phyloP scores from a whole-genome alignment of 371 early-diverging fungal species.

The Phascolomyces articulosus region DNA sequence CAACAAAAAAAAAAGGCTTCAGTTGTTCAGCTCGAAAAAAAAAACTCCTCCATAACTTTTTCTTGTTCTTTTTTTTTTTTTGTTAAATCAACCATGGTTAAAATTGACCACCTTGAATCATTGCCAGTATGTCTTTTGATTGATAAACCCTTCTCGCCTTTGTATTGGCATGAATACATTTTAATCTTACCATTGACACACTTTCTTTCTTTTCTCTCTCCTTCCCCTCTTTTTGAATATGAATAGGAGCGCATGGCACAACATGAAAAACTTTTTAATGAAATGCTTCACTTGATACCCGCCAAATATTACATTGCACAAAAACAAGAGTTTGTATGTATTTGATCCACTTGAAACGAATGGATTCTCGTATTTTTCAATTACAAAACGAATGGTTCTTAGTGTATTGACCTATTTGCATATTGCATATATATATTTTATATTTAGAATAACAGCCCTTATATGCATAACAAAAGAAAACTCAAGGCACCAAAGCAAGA shows the following conservation, averaged over 20 bases:
- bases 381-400: no score
- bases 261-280: constrained; percentile 65
- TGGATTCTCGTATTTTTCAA: not conserved
- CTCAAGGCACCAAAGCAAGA: constrained; percentile 74
- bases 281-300: constrained; percentile 73
- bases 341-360: not conserved
- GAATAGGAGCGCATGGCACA: constrained; percentile 59
- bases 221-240: no score
- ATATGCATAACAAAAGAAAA: constrained; percentile 74
- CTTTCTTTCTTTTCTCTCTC: not conserved
- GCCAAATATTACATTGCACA: constrained; percentile 72
- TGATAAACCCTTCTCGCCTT: no score
- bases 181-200: no score
- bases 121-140: constrained; percentile 22
- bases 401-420: no score
- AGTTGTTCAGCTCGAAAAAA: not conserved
- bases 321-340: constrained; percentile 40
- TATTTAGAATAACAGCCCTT: constrained; percentile 50
- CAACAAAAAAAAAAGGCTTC: not conserved
- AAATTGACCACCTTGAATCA: constrained; percentile 31
- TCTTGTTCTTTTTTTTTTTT: no score
- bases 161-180: no score
- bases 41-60: not conserved
- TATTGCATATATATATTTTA: not conserved
- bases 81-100: constrained; percentile 28